Evolutionary conservation across 768 basidiomycete genomes (phyloP), one percentile per base, ranked within the genome.

Genomic region (Fomitopsis pulvina): DNA sequence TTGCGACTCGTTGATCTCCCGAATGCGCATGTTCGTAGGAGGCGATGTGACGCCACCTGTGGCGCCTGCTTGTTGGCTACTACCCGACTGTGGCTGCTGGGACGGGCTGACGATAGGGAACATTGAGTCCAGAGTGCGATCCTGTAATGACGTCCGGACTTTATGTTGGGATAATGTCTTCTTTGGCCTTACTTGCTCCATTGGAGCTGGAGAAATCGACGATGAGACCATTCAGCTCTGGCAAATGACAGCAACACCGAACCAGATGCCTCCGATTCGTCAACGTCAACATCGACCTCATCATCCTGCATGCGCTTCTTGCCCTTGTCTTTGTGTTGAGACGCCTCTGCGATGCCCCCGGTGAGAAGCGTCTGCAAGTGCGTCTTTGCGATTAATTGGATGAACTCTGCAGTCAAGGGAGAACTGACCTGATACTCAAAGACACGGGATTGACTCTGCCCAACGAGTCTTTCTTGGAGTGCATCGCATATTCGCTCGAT

Each of bases 101-200:
- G 61, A 51, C 45, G 45, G 58, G 40, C 59, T 69, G 77, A 68
- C 59, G 9, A 87, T 73, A 1, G 85, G 85, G 53, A 97, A 87
- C 91, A 97, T 96, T 0, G 92, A 92, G 61, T 98, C 95, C 14
- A 99, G 76, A 0, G 94, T 98, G 29, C 94, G 81, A 51, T 94
- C 89, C 39, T 84, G 73, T 8, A 84, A 68, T 9, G 92, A 95
- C 2, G 91, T 93, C 49, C 95, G 81, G 46, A 97, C 88, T 76
- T 96, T 95, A 64, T 93, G 82, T 22, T 97, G 86, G 2, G 94
- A 84, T 48, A 78, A 74, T 0, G 73, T 62, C 60, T 84, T 84
- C 59, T 76, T 77, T 39, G 47, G 49, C 50, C 68, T 69, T 14
- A 61, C 59, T 45, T 25, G 61, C n/a, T n/a, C n/a, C n/a, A n/a